Conservation (phyloP, 1,284 basidiomycete genomes). For the Anthracocystis panici-leucophaei region DNA sequence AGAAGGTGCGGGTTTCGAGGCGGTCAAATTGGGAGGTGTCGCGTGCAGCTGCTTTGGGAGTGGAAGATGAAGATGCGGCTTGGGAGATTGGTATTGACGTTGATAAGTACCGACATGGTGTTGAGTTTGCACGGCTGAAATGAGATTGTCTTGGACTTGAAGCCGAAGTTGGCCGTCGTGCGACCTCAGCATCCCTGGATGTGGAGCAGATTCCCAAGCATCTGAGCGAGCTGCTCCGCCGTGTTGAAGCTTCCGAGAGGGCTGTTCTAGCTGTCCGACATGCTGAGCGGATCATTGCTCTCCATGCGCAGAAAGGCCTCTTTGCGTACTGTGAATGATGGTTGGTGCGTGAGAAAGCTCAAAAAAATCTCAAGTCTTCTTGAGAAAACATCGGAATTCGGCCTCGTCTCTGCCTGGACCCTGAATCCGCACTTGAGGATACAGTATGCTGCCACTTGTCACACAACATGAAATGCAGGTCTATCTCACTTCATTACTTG, state of each 20-base stretch:
- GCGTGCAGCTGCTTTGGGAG: slow-evolving; percentile 3
- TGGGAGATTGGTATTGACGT: background rate
- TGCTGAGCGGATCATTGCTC: slow-evolving; percentile 39
- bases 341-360: slow-evolving; percentile 7
- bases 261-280: slow-evolving; percentile 16
- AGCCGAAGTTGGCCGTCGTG: background rate
- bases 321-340: background rate
- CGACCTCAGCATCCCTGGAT: background rate
- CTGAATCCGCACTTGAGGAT: background rate
- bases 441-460: background rate
- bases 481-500: background rate
- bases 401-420: background rate
- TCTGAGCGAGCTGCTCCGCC: background rate
- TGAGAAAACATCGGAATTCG: slow-evolving; percentile 19
- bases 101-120: slow-evolving; percentile 4
- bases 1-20: slow-evolving; percentile 63
- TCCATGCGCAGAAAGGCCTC: background rate
- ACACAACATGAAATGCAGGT: background rate
- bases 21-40: slow-evolving; percentile 45
- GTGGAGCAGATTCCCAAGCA: background rate
- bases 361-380: slow-evolving; percentile 22
- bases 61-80: background rate
- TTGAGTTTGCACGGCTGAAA: background rate
- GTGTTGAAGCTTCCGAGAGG: background rate
- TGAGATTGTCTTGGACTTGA: background rate